A percentile compares a stretch with the other conserved stretches of the same genome.
These are phyloP conservation scores for Daphne laureola DNA, from an alignment of 441 rosid genomes.

Conservation along the genomic window DNA sequence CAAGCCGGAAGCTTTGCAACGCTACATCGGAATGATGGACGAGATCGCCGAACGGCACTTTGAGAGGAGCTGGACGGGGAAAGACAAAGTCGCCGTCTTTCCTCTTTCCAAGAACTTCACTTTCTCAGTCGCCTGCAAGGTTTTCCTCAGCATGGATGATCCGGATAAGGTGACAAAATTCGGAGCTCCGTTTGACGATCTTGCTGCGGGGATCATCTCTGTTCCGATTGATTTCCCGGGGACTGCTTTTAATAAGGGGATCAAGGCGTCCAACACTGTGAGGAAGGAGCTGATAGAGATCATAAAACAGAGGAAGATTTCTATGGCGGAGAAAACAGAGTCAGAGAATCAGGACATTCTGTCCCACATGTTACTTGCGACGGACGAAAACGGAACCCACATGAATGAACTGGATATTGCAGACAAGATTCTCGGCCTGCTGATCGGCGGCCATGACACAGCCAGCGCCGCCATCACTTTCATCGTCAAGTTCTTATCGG, in stretches of 20 bases:
- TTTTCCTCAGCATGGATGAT: constrained; percentile 36
- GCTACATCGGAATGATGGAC: constrained; percentile 38
- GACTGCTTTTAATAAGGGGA: constrained; percentile 27
- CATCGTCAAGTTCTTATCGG: constrained; percentile 27
- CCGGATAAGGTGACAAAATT: constrained; percentile 24
- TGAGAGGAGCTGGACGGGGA: constrained; percentile 25
- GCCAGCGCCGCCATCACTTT: constrained; percentile 31
- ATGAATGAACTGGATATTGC: constrained; percentile 22
- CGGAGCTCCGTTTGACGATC: constrained; percentile 23
- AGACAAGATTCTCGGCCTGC: constrained; percentile 24
- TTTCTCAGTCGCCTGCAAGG: constrained; percentile 33
- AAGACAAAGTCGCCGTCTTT: constrained; percentile 24
- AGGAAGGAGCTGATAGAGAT: constrained; percentile 29
- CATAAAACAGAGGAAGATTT: constrained; percentile 34
- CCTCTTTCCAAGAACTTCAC: constrained; percentile 35
- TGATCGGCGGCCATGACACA: constrained; percentile 39
- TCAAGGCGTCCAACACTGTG: constrained; percentile 28
- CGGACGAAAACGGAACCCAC: constrained; percentile 29
- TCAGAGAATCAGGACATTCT: constrained; percentile 21
- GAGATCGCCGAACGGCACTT: constrained; percentile 32
- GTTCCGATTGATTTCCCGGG: constrained; percentile 39
- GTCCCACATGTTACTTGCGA: constrained; percentile 29
- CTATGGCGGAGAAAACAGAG: constrained; percentile 19
- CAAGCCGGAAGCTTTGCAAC: constrained; percentile 37
- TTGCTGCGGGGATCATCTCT: constrained; percentile 33